Percentiles rank a stretch among this genome's conserved stretches.
These are phyloP conservation scores for Daldinia bambusicola DNA, from an alignment of 495 filamentous ascomycete species.

Conservation along the genomic window DNA sequence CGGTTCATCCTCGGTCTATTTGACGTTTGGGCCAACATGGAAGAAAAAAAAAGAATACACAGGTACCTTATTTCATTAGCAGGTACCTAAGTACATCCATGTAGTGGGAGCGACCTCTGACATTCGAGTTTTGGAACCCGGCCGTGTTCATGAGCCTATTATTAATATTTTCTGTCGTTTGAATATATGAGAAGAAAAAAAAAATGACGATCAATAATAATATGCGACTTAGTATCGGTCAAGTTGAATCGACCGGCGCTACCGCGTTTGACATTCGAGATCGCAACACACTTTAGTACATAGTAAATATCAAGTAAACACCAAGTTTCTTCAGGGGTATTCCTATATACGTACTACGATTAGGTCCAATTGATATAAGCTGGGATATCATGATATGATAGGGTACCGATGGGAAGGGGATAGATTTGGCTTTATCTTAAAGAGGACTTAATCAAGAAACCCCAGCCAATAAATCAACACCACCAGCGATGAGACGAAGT, in stretches of 20 bases:
- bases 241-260: slow-evolving; percentile 15
- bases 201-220: not conserved
- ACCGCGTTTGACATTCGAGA: slow-evolving; percentile 10
- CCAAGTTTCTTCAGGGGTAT: not conserved
- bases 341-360: slow-evolving; percentile 16
- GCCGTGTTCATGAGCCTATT: not conserved
- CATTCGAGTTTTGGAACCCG: slow-evolving; percentile 6
- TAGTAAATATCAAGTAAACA: not conserved
- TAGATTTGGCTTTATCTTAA: slow-evolving; percentile 15
- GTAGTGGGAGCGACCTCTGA: not conserved
- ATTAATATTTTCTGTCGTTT: slow-evolving; percentile 4
- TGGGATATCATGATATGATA: slow-evolving; percentile 26
- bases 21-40: not conserved
- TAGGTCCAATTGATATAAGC: slow-evolving; percentile 24
- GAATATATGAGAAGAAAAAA: not conserved
- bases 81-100: not conserved
- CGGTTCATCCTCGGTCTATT: slow-evolving; percentile 6
- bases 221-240: slow-evolving; percentile 7
- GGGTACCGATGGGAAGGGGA: slow-evolving; percentile 30
- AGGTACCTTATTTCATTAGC: too few relatives aligned
- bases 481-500: not conserved
- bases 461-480: slow-evolving; percentile 31
- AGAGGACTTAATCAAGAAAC: not conserved
- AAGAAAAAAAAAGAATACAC: too few relatives aligned
- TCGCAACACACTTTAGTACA: not conserved